Percentiles rank a stretch among this genome's conserved stretches.
These are phyloP conservation scores for Talaromyces funiculosus DNA, from an alignment of 2,329 filamentous ascomycete species.

Conservation along the genomic window DNA sequence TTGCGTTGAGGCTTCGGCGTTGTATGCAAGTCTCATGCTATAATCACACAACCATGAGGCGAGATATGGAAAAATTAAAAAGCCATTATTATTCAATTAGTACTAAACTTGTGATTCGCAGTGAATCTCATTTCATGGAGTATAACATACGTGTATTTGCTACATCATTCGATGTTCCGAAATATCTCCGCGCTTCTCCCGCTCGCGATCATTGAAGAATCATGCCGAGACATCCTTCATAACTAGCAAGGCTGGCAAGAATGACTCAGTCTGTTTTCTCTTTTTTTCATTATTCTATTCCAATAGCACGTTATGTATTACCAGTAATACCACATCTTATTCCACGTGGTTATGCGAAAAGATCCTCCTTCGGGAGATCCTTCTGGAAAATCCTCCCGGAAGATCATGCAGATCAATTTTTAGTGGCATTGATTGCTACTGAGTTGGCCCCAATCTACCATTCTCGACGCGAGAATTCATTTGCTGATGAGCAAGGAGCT, in stretches of 20 bases:
- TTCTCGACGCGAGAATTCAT: conserved; percentile 5
- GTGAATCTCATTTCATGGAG: background rate
- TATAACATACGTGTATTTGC: no score
- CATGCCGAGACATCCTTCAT: background rate
- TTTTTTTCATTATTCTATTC: no score
- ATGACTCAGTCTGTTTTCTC: background rate
- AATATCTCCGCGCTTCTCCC: background rate
- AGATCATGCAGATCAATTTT: background rate
- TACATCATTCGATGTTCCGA: conserved; percentile 1
- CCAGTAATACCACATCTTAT: no score
- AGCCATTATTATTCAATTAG: background rate
- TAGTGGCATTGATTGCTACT: background rate
- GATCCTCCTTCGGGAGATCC: no score
- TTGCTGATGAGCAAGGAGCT: conserved; percentile 11
- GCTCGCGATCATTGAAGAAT: background rate
- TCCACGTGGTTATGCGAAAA: no score
- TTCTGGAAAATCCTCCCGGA: no score
- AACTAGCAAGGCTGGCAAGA: background rate
- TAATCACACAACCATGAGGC: background rate
- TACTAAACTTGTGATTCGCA: background rate
- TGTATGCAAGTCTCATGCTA: background rate
- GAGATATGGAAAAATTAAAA: background rate
- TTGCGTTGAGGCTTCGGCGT: background rate
- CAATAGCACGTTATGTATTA: no score
- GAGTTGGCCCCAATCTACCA: background rate